These are phyloP conservation scores for Phanerochaete carnosa DNA, from an alignment of 768 basidiomycete genomes.

Conservation along the genomic window DNA sequence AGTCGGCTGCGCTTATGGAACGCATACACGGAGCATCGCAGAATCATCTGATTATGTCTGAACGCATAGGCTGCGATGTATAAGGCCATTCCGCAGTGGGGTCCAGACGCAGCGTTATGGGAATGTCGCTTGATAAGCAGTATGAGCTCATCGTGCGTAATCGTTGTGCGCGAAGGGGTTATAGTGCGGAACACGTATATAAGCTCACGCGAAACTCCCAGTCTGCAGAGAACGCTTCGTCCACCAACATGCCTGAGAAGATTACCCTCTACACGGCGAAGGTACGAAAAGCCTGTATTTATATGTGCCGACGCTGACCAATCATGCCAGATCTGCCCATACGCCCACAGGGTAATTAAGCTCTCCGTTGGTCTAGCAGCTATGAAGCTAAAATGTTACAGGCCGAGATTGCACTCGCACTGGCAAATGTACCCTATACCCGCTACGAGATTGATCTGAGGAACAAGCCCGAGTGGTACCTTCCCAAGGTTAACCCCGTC, in stretches of 20 bases:
- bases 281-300: slow-evolving; percentile 38
- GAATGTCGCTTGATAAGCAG: neutral
- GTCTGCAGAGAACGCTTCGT: neutral
- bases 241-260: slow-evolving; percentile 18
- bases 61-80: neutral
- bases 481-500: slow-evolving; percentile 59
- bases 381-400: slow-evolving; percentile 19
- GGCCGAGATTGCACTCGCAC: slow-evolving; percentile 61
- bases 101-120: neutral
- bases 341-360: slow-evolving; percentile 48
- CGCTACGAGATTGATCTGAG: slow-evolving; percentile 55
- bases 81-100: neutral
- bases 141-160: slow-evolving; percentile 13
- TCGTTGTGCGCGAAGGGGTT: neutral
- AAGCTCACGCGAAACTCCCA: neutral
- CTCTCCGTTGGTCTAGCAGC: neutral
- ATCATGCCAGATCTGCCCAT: slow-evolving; percentile 48
- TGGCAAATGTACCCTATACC: slow-evolving; percentile 46
- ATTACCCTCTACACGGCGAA: slow-evolving; percentile 48
- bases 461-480: slow-evolving; percentile 72
- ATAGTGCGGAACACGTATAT: neutral
- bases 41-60: neutral
- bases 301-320: neutral
- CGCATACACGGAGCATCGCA: neutral
- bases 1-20: too few relatives aligned